Conservation (phyloP, 768 basidiomycete genomes). For the Tylopilus felleus region DNA sequence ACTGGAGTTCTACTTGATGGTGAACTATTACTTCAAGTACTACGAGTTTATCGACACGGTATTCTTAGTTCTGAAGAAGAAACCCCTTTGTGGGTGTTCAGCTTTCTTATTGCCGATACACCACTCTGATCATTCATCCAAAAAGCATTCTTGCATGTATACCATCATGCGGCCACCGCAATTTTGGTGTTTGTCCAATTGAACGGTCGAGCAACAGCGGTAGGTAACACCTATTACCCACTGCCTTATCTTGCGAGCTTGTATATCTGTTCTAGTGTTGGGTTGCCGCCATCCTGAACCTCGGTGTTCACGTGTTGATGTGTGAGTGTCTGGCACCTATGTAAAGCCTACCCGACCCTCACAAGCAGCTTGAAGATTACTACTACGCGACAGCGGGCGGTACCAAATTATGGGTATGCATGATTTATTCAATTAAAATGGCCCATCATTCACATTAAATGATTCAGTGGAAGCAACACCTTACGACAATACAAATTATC, state of each 20-base stretch:
- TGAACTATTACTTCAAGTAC: constrained; percentile 96
- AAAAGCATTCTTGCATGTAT: constrained; percentile 91
- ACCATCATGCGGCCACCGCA: constrained; percentile 96
- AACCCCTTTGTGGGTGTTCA: constrained; percentile 73
- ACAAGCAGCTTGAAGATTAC: constrained; percentile 59
- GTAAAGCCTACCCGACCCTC: background rate
- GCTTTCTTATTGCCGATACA: background rate
- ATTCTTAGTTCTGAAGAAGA: constrained; percentile 96
- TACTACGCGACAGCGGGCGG: constrained; percentile 90
- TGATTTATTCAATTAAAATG: background rate
- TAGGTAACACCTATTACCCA: constrained; percentile 38
- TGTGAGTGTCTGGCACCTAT: constrained; percentile 51
- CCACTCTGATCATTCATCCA: background rate
- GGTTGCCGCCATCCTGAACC: constrained; percentile 86
- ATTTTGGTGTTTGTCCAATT: constrained; percentile 90
- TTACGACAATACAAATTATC: constrained; percentile 22
- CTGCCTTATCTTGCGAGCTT: too few species aligned
- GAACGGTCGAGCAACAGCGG: constrained; percentile 84
- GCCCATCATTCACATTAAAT: background rate
- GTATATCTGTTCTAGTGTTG: constrained; percentile 60
- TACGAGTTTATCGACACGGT: constrained; percentile 91
- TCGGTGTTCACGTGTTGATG: constrained; percentile 93
- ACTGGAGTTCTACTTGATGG: constrained; percentile 90
- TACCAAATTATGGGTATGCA: constrained; percentile 17
- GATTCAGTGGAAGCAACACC: constrained; percentile 23